Evolutionary conservation across 345 rosid genomes (phyloP).

Genomic region (Eutrema japonicum): DNA sequence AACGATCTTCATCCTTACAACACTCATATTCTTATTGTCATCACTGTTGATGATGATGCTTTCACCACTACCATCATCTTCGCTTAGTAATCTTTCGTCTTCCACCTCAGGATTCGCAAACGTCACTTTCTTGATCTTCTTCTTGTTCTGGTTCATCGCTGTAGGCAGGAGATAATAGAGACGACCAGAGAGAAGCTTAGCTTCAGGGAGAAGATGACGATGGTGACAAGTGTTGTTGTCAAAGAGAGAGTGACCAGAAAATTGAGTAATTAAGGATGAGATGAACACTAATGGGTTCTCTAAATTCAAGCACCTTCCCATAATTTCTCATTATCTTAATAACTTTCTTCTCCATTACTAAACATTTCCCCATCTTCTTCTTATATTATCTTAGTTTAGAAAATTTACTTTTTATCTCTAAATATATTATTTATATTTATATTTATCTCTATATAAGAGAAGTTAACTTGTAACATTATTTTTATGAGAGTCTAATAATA

Average conservation of each 20-base stretch:
- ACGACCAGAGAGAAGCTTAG: constrained; percentile 56
- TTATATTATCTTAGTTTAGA: too few relatives aligned
- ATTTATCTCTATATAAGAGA: too few relatives aligned
- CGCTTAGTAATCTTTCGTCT: constrained; percentile 3
- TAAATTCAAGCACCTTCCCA: constrained; percentile 76
- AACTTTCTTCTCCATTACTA: constrained; percentile 60
- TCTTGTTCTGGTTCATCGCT: constrained; percentile 41
- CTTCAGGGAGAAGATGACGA: constrained; percentile 56
- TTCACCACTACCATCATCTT: constrained; percentile 40
- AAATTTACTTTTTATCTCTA: too few relatives aligned
- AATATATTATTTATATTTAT: too few relatives aligned
- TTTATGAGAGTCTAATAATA: too few relatives aligned
- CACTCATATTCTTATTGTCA: constrained; percentile 34
- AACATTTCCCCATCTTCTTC: constrained; percentile 79
- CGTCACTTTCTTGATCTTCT: constrained; percentile 63
- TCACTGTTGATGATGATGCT: constrained; percentile 49
- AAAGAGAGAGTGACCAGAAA: constrained; percentile 64
- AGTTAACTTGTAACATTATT: too few relatives aligned
- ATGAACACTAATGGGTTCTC: constrained; percentile 58
- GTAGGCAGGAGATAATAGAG: constrained; percentile 68
- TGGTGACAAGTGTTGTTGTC: constrained; percentile 55
- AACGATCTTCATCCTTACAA: constrained; percentile 74
- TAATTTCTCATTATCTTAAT: constrained; percentile 65
- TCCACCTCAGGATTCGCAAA: constrained; percentile 60
- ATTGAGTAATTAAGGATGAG: constrained; percentile 60